phyloP scores from a whole-genome alignment of 2,329 filamentous ascomycete species.

The Ophiostoma quercus region DNA sequence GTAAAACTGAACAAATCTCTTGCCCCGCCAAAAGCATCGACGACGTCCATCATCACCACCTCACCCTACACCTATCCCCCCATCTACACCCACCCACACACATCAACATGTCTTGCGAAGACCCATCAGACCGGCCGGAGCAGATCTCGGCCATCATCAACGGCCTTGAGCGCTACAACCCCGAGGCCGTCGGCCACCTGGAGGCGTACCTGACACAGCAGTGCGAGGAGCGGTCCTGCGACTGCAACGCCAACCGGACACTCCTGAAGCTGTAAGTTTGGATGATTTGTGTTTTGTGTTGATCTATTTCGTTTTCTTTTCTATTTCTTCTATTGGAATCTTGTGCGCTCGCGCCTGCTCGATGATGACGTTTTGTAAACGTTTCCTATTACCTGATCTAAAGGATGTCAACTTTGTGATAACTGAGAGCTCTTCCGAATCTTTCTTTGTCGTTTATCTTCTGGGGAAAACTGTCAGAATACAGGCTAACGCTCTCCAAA shows the following conservation, averaged over 20 bases:
- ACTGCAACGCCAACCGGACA: constrained; percentile 94
- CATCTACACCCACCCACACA: neutral
- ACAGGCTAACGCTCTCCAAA: neutral
- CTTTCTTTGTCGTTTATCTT: neutral
- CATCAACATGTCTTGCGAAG: constrained; percentile 62
- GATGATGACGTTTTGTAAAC: constrained; percentile 77
- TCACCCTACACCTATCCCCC: neutral
- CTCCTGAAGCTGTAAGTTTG: constrained; percentile 88
- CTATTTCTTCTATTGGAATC: neutral
- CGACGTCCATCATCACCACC: constrained; percentile 10
- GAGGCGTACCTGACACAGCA: constrained; percentile 93
- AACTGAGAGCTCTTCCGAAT: constrained; percentile 45
- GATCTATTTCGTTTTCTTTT: constrained; percentile 22
- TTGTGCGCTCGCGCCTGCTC: constrained; percentile 23
- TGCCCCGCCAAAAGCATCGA: constrained; percentile 16
- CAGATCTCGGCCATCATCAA: constrained; percentile 92
- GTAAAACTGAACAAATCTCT: constrained; percentile 24
- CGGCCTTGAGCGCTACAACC: constrained; percentile 97
- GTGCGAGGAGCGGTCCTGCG: constrained; percentile 90
- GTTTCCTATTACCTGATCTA: constrained; percentile 98
- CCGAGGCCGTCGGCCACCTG: constrained; percentile 87
- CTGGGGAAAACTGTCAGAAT: neutral
- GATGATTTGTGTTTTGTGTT: constrained; percentile 8
- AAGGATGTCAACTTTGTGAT: constrained; percentile 62
- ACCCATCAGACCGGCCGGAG: constrained; percentile 84